Percentiles rank a stretch among this genome's conserved stretches.
Evolutionary conservation across 345 rosid genomes (phyloP).

Genomic region (Linum tenue): DNA sequence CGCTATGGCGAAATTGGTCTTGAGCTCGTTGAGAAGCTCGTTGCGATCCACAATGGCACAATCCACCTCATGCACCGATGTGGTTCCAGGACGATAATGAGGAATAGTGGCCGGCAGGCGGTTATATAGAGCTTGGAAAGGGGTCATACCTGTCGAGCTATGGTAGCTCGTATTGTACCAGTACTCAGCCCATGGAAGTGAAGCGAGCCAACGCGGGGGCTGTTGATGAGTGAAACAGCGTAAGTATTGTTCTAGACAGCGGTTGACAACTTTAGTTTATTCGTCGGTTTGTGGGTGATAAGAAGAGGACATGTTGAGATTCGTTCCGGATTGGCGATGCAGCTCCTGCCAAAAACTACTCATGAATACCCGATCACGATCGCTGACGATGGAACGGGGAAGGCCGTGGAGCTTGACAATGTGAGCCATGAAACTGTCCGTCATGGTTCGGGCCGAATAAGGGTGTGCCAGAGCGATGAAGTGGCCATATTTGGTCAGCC

Average conservation of each 20-base stretch:
- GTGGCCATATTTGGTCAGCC: too few species aligned
- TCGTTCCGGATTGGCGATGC: neutral
- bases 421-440: too few species aligned
- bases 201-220: neutral
- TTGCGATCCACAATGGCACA: neutral
- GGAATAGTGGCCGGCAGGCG: neutral
- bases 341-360: neutral
- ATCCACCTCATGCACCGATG: neutral
- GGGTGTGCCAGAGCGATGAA: too few species aligned
- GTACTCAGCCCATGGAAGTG: neutral
- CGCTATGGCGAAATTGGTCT: neutral
- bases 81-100: too few species aligned
- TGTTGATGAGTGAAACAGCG: neutral
- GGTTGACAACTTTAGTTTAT: too few species aligned
- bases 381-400: too few species aligned
- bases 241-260: too few species aligned
- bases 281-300: constrained; percentile 3
- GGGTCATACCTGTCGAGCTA: neutral
- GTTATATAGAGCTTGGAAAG: neutral
- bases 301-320: neutral
- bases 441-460: too few species aligned
- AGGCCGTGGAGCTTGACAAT: too few species aligned
- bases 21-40: neutral
- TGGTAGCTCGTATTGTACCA: neutral
- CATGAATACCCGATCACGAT: neutral